A percentile compares a stretch with the other conserved stretches of the same genome.
Conservation (phyloP, 1,284 basidiomycete species). For the Melampsora abietis-canadensis region DNA sequence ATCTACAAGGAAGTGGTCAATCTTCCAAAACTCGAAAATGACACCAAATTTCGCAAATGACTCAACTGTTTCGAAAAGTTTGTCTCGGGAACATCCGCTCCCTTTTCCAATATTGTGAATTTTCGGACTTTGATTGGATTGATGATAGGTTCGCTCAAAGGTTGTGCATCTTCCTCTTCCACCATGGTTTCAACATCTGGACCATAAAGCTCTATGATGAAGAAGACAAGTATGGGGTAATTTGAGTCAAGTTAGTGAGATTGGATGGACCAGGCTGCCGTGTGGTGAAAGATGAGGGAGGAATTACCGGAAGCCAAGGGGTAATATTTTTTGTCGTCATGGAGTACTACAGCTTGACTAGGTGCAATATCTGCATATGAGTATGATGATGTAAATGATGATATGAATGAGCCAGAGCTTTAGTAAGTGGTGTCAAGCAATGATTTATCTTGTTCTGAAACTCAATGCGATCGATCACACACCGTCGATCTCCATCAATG, state of each 20-base stretch:
- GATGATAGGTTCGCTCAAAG: constrained; percentile 88
- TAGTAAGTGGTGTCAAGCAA: background rate
- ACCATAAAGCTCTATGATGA: constrained; percentile 51
- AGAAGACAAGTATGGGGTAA: background rate
- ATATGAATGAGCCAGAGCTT: background rate
- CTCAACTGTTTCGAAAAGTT: constrained; percentile 87
- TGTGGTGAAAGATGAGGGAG: background rate
- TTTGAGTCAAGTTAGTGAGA: too few species aligned
- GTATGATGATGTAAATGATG: too few species aligned
- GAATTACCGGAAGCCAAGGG: constrained; percentile 48
- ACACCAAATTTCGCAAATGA: background rate
- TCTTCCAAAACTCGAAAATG: background rate
- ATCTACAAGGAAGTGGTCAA: constrained; percentile 59
- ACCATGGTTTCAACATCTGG: constrained; percentile 60
- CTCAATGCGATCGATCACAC: constrained; percentile 7
- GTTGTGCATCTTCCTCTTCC: constrained; percentile 96
- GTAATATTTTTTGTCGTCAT: constrained; percentile 55
- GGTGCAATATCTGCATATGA: constrained; percentile 47
- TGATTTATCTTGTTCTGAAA: constrained; percentile 10
- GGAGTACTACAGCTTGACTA: constrained; percentile 53
- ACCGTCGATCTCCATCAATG: constrained; percentile 41
- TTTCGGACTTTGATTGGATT: constrained; percentile 88
- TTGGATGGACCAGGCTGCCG: too few species aligned
- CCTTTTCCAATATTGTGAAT: constrained; percentile 66
- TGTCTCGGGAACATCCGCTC: constrained; percentile 88